Evolutionary conservation across 73 alveolate genomes (phyloP).

Genomic region (Durusdinium trenchii): DNA sequence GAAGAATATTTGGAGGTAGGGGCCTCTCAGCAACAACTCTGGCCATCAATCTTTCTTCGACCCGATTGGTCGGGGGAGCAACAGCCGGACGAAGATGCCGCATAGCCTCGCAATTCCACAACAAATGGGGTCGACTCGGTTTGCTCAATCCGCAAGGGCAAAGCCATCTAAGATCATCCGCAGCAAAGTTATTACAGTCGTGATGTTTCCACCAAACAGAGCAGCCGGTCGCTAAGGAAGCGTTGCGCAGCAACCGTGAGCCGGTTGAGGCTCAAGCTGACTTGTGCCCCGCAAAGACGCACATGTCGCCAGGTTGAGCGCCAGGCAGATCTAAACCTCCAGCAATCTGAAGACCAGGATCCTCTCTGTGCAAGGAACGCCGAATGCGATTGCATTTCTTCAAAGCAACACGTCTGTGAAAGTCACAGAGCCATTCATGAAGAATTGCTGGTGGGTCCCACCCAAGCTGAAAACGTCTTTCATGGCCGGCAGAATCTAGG

Average conservation of each 20-base stretch:
- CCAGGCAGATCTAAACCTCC: background rate
- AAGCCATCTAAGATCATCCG: background rate
- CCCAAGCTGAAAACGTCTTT: background rate
- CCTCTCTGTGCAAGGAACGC: background rate
- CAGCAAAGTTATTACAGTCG: background rate
- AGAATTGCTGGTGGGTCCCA: background rate
- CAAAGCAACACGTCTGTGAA: background rate
- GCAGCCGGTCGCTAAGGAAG: conserved; percentile 13
- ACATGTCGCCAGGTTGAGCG: background rate
- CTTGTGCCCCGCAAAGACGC: background rate
- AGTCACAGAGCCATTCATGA: background rate
- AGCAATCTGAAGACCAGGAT: background rate
- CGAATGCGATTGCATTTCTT: background rate
- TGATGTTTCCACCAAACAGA: background rate
- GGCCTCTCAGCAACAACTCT: background rate
- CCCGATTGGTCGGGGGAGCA: background rate
- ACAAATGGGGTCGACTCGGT: background rate
- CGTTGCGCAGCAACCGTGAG: background rate
- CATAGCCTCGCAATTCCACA: background rate
- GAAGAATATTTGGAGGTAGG: background rate
- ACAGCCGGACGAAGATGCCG: background rate
- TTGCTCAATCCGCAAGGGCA: background rate
- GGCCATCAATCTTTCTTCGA: background rate
- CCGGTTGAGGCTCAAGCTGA: background rate
- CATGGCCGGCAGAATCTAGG: background rate